Conservation (phyloP, 2,329 filamentous ascomycete genomes). For the Penicillium olsonii region DNA sequence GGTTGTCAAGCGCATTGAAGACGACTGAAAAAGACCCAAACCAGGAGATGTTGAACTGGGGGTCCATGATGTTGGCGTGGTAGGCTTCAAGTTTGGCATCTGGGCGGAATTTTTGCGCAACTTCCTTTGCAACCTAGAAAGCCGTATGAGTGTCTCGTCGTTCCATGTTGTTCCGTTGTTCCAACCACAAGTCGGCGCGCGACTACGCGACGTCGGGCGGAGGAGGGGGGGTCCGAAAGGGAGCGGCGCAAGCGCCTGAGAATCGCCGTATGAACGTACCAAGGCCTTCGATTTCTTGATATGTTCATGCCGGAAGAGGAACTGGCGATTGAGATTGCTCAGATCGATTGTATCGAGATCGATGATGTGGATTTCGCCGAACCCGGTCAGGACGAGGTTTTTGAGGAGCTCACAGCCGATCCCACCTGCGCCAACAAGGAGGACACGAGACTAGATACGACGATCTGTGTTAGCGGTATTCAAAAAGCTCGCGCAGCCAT, state of each 20-base stretch:
- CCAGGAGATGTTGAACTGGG: conserved; percentile 83
- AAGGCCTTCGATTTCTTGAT: conserved; percentile 97
- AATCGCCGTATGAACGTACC: conserved; percentile 53
- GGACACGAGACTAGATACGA: conserved; percentile 71
- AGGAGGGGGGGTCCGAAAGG: conserved; percentile 5
- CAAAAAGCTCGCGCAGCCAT: not conserved
- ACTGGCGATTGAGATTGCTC: conserved; percentile 96
- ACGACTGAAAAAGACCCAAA: conserved; percentile 81
- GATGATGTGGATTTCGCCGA: conserved; percentile 89
- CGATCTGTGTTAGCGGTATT: conserved; percentile 11
- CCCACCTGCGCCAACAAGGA: conserved; percentile 94
- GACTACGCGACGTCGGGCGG: conserved; percentile 1
- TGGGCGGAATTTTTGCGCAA: conserved; percentile 86
- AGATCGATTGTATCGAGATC: conserved; percentile 98
- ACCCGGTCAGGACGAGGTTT: conserved; percentile 89
- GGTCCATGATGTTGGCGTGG: conserved; percentile 93
- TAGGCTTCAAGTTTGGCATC: conserved; percentile 82
- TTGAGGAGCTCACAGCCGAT: conserved; percentile 98
- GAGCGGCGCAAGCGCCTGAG: conserved; percentile 8
- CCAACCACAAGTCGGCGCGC: not conserved
- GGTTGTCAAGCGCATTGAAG: conserved; percentile 95
- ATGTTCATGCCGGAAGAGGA: conserved; percentile 93
- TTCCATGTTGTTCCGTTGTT: not conserved
- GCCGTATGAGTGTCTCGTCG: conserved; percentile 17
- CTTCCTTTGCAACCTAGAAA: conserved; percentile 82